A percentile compares a stretch with the other conserved stretches of the same genome.
Evolutionary conservation across 2,329 filamentous ascomycete genomes (phyloP).

Genomic region (Pseudovirgaria hyperparasitica): DNA sequence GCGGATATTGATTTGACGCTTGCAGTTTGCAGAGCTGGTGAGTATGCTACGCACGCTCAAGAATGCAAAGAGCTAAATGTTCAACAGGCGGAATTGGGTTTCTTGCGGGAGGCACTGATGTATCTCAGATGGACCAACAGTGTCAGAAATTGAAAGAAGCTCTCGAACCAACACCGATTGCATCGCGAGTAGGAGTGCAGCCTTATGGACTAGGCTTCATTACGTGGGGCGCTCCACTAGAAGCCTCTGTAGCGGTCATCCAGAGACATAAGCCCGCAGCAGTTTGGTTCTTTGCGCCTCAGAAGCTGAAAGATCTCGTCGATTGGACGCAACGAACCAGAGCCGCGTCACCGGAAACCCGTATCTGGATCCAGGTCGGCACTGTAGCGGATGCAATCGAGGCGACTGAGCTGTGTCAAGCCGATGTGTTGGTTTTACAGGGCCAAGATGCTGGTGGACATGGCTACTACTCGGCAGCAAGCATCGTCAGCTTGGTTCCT

Average conservation of each 20-base stretch:
- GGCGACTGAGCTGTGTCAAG: slow-evolving; percentile 31
- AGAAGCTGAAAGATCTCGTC: slow-evolving; percentile 21
- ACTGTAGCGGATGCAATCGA: slow-evolving; percentile 43
- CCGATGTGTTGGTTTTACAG: slow-evolving; percentile 50
- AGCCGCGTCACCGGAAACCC: slow-evolving; percentile 22
- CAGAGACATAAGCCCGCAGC: slow-evolving; percentile 42
- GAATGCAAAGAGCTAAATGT: too few relatives aligned
- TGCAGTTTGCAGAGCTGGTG: slow-evolving; percentile 43
- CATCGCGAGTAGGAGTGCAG: too few relatives aligned
- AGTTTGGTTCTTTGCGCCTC: slow-evolving; percentile 55
- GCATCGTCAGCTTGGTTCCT: slow-evolving; percentile 44
- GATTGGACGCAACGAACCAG: slow-evolving; percentile 20
- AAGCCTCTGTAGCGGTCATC: slow-evolving; percentile 38
- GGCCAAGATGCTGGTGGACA: slow-evolving; percentile 54
- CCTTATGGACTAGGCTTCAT: slow-evolving; percentile 47
- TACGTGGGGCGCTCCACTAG: slow-evolving; percentile 35
- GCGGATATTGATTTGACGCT: slow-evolving; percentile 43
- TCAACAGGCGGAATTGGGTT: slow-evolving; percentile 38
- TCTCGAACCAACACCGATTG: slow-evolving; percentile 1
- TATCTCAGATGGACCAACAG: too few relatives aligned
- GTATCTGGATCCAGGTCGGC: slow-evolving; percentile 50
- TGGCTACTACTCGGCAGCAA: slow-evolving; percentile 41
- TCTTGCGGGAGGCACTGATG: slow-evolving; percentile 32
- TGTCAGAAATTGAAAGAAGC: slow-evolving; percentile 13
- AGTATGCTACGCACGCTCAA: slow-evolving; percentile 1